Evolutionary conservation across 768 basidiomycete species (phyloP), one percentile per base, ranked within the genome.

Genomic region (Daedalea quercina): DNA sequence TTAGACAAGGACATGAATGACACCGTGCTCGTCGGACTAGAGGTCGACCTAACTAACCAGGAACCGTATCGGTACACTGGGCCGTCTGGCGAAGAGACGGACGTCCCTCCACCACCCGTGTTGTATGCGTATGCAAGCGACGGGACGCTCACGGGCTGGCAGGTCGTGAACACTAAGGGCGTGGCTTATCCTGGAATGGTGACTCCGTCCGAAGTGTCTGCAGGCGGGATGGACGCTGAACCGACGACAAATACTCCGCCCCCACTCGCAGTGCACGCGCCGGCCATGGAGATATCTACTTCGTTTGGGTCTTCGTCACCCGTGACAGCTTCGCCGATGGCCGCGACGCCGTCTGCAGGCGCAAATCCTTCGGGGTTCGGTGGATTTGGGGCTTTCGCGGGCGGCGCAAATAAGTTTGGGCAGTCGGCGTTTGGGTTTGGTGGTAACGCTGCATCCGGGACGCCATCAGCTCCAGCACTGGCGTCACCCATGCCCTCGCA

Each of bases 51-150:
- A 48, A 87, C 86, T 15, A 76, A 76, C 53, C 57, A 65, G 9
- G 69, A 72, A 40, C 63, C 70, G 9, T 74, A 66, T 56, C 65
- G 54, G 8, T 67, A 70, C 50, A 69, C 69, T 11, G 69, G 67
- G 11, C 61, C 71, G 15, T 73, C 74, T 0, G 76, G 76, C 3
- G 76, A 77, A 56, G 65, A 64, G 13, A 60, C 69, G 6, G 71
- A 72, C 12, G 55, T 75, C 2, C 76, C 78, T 11, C 69, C 78
- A 9, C 73, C 74, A 12, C 89, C 89, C 0, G 72, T 89, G 51
- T 68, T 90, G 67, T 90, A 82, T 63, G 83, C 80, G 2, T 90
- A 87, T 65, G 75, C 87, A 11, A 88, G 82, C 50, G 89, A 92
- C 61, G 89, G 89, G 19, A 87, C 87, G 0, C 51, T 92, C 22